Evolutionary conservation across 2,329 filamentous ascomycete species (phyloP), one percentile per base, ranked within the genome.

Genomic region (Catunica adiposa): DNA sequence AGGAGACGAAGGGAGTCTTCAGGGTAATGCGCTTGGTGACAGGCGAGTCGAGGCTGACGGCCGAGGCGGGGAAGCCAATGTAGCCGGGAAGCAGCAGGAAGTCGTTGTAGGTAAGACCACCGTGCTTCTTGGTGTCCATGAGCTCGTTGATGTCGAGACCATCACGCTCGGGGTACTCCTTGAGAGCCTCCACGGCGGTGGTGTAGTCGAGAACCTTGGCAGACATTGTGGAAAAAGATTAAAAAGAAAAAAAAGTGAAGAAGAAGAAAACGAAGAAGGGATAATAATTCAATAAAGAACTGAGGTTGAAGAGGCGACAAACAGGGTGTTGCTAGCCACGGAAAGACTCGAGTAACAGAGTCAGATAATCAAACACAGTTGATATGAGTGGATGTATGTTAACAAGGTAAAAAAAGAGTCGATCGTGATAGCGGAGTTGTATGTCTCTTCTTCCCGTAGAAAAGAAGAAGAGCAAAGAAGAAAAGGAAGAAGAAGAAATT

Each of bases 51-150:
- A 98, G 83, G 51, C 73, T 73, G 62, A 97, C 92, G 61, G 86
- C 85, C 53, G 86, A 88, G 65, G 94, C 92, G 61, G 92, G 82
- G 72, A 98, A 98, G 70, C 90, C 92, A 73, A 98, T 96, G 74
- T 96, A 95, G 68, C 94, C 94, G 58, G 92, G 92, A 60, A 98
- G 79, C 65, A 98, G 74, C 61, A 98, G 82, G 75, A 98, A 98
- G 72, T 98, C 92, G 71, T 98, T 98, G 79, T 96, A 98, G 58
- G 90, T 97, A 66, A 98, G 77, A 65, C 92, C 92, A 60, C 92
- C 92, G 66, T 89, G 86, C 71, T 83, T 84, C 73, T 85, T 84
- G 62, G 90, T 89, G 74, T 98, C 86, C 69, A 97, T 81, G 64
- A 98, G 78, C 61, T 88, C 83, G 66, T 88, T 76, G 65, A 94